A percentile compares a stretch with the other conserved stretches of the same genome.
Conservation (phyloP, 2,329 filamentous ascomycete genomes). For the Mollisia scopiformis region DNA sequence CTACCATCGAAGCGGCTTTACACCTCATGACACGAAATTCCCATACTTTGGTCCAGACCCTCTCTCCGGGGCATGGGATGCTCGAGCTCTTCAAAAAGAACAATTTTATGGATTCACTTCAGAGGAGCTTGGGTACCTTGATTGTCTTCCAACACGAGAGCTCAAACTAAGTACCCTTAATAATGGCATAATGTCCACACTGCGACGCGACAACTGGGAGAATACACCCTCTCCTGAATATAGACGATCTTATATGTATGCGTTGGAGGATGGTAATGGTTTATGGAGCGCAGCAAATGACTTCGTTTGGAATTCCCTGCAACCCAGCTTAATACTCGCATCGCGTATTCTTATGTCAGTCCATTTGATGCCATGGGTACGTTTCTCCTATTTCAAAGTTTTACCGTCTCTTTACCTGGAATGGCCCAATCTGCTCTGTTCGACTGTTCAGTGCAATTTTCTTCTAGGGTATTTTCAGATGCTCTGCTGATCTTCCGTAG, state of each 20-base stretch:
- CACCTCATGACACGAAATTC: conserved; percentile 1
- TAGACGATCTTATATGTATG: conserved; percentile 15
- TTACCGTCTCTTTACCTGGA: too few species aligned
- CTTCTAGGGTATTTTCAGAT: too few species aligned
- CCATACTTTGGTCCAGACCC: neutral
- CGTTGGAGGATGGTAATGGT: conserved; percentile 8
- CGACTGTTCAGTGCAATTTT: too few species aligned
- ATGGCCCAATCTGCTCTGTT: too few species aligned
- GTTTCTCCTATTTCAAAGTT: too few species aligned
- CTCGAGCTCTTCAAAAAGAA: conserved; percentile 9
- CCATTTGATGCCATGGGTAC: conserved; percentile 21
- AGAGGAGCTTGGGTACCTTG: conserved; percentile 21
- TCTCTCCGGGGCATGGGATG: neutral
- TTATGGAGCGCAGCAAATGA: conserved; percentile 20
- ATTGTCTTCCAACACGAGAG: conserved; percentile 20
- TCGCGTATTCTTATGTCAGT: conserved; percentile 25
- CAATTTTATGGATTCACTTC: conserved; percentile 16
- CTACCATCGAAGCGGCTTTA: neutral
- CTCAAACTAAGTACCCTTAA: conserved; percentile 9
- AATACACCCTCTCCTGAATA: conserved; percentile 1
- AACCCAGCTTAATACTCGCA: conserved; percentile 30
- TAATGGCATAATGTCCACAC: conserved; percentile 17
- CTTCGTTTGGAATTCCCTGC: conserved; percentile 23
- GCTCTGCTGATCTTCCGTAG: conserved; percentile 2
- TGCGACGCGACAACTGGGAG: conserved; percentile 17